A percentile compares a stretch with the other conserved stretches of the same genome.
Evolutionary conservation across 768 basidiomycete genomes (phyloP).

Genomic region (Hericium rajendrae): DNA sequence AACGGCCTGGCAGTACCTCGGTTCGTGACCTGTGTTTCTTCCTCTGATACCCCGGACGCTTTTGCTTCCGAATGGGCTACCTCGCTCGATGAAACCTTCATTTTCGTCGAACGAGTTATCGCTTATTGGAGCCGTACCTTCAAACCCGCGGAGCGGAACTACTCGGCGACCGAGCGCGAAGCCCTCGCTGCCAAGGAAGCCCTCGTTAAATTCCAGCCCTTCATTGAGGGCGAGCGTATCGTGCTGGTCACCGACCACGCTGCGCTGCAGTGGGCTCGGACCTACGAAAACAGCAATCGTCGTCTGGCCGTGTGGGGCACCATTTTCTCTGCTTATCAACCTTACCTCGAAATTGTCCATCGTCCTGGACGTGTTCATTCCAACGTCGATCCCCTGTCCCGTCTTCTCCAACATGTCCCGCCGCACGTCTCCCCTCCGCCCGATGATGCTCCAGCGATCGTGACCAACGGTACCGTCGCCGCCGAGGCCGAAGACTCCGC

Average conservation of each 20-base stretch:
- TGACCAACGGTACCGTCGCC: not conserved
- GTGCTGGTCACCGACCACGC: constrained; percentile 18
- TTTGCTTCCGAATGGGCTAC: too few species aligned
- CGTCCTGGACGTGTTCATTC: constrained; percentile 24
- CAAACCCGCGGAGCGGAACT: not conserved
- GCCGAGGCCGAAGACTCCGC: too few species aligned
- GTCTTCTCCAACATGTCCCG: constrained; percentile 3
- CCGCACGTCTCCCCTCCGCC: not conserved
- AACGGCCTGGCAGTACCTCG: not conserved
- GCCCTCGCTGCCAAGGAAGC: too few species aligned
- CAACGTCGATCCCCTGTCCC: constrained; percentile 21
- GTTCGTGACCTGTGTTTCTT: not conserved
- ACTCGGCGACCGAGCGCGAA: too few species aligned
- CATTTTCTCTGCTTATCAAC: constrained; percentile 23
- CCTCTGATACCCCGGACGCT: too few species aligned
- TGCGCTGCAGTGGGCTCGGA: constrained; percentile 18
- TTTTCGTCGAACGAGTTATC: constrained; percentile 15
- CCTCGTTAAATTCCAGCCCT: too few species aligned
- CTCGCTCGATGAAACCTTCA: not conserved
- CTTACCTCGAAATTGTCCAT: constrained; percentile 22
- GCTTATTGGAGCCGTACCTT: constrained; percentile 15
- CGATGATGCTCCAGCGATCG: not conserved
- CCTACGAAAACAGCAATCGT: constrained; percentile 17
- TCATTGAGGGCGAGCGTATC: constrained; percentile 26
- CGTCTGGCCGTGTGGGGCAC: constrained; percentile 23